Conservation (phyloP, 345 rosid species). For the Conringia planisiliqua region DNA sequence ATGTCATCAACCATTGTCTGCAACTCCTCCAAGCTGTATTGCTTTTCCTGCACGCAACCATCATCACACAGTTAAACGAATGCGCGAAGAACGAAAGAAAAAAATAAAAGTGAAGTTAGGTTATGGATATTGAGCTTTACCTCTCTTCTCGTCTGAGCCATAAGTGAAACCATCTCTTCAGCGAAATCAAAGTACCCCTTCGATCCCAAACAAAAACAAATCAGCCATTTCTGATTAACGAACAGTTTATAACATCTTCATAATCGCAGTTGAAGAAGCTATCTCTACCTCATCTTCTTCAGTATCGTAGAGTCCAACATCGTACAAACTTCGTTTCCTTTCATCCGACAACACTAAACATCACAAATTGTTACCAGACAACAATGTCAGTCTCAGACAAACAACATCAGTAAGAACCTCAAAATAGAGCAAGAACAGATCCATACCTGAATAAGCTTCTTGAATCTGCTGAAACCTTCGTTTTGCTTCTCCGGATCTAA, state of each 20-base stretch:
- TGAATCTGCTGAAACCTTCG: slow-evolving; percentile 87
- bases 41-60: slow-evolving; percentile 38
- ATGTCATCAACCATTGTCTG: slow-evolving; percentile 82
- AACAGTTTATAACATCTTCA: neutral
- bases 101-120: neutral
- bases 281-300: slow-evolving; percentile 52
- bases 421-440: neutral
- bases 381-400: slow-evolving; percentile 7
- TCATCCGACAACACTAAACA: slow-evolving; percentile 63
- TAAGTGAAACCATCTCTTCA: slow-evolving; percentile 86
- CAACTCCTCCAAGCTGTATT: slow-evolving; percentile 83
- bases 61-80: neutral
- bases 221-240: neutral
- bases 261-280: neutral
- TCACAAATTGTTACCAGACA: slow-evolving; percentile 13
- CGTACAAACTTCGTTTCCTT: slow-evolving; percentile 68
- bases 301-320: slow-evolving; percentile 80
- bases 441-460: slow-evolving; percentile 85
- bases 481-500: slow-evolving; percentile 64
- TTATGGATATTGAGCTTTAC: slow-evolving; percentile 23
- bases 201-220: neutral
- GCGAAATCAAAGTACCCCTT: slow-evolving; percentile 75
- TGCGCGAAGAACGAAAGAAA: neutral
- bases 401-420: neutral
- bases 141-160: slow-evolving; percentile 67